Evolutionary conservation across 139 green algal genomes (phyloP).

Genomic region (Pedinophyceae sp.): DNA sequence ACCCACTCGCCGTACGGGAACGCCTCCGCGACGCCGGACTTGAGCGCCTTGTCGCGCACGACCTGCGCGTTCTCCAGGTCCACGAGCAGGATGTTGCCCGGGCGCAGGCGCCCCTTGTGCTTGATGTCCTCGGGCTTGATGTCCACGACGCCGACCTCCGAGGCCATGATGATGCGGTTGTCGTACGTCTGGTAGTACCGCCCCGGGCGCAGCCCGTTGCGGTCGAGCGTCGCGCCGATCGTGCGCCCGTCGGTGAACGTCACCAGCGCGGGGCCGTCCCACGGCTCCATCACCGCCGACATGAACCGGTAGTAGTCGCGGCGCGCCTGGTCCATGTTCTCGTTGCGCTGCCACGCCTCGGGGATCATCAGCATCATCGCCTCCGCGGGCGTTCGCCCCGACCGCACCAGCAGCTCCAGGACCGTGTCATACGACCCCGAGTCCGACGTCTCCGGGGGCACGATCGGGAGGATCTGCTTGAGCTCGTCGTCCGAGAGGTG

Average conservation of each 20-base stretch:
- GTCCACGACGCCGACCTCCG: slow-evolving; percentile 85
- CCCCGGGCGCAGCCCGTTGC: slow-evolving; percentile 89
- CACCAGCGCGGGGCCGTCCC: slow-evolving; percentile 86
- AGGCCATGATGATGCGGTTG: slow-evolving; percentile 16
- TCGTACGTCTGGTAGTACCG: slow-evolving; percentile 87
- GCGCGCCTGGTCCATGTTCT: slow-evolving; percentile 59
- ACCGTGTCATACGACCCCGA: slow-evolving; percentile 72
- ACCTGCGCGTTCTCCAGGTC: slow-evolving; percentile 79
- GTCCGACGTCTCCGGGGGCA: slow-evolving; percentile 67
- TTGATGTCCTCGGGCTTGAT: slow-evolving; percentile 55
- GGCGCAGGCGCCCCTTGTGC: slow-evolving; percentile 82
- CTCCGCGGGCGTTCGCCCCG: slow-evolving; percentile 65
- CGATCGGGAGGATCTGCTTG: slow-evolving; percentile 59
- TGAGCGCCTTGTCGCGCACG: slow-evolving; percentile 63
- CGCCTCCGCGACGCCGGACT: slow-evolving; percentile 22
- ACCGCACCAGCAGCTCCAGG: slow-evolving; percentile 72
- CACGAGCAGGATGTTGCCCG: slow-evolving; percentile 92
- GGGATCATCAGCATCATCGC: slow-evolving; percentile 95
- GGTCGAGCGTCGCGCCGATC: slow-evolving; percentile 85
- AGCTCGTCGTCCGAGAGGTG: slow-evolving; percentile 45
- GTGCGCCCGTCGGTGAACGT: slow-evolving; percentile 84
- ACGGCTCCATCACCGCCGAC: slow-evolving; percentile 89
- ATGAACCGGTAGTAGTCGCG: slow-evolving; percentile 83
- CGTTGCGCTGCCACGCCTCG: slow-evolving; percentile 85
- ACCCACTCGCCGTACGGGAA: slow-evolving; percentile 80